Evolutionary conservation across 176 grass and related monocot species (phyloP), one percentile per base, ranked within the genome.

Genomic region (Musa itinerans): DNA sequence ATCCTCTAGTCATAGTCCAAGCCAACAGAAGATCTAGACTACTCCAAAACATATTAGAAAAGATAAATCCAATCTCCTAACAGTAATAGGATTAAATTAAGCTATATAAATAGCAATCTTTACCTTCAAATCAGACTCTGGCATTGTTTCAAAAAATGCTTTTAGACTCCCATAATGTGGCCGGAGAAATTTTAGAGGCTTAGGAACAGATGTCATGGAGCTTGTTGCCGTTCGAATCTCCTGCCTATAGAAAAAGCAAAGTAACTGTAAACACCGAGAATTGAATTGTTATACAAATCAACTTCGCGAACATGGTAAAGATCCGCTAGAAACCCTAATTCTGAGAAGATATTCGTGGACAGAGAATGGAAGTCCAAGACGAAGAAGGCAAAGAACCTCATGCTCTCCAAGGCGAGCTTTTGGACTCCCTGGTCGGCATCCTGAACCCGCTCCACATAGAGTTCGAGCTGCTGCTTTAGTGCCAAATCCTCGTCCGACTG

Each of bases 401-500:
- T 99, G 74, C 91, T 89, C 84, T 95, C 88, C n/a, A 99, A 86
- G 17, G 89, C 96, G 16, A 99, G 84, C 76, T 84, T 99, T 84
- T 99, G 96, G 11, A 99, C 83, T 11, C 88, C 91, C 53, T 88
- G 91, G 85, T 95, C 86, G 52, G 50, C 17, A 66, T 99, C 91
- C 78, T 99, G 91, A 24, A 88, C 88, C 25, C 91, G 81, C 48
- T 89, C 61, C 2, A 99, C 96, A 74, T 94, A 99, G 52, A 99
- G 85, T 83, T 99, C 96, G 12, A 99, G 79, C 75, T 99, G 88
- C 80, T 94, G 88, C 83, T 99, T 99, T 49, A 99, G 75, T 58
- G 85, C 91, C 83, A 89, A 85, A 83, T 99, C 96, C 86, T 99
- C 89, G 25, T 99, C 96, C 12, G 96, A 95, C 96, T 99, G 81